Base-by-base conservation (phyloP, 768 basidiomycete species). In the Tylopilus rubrobrunneus region DNA sequence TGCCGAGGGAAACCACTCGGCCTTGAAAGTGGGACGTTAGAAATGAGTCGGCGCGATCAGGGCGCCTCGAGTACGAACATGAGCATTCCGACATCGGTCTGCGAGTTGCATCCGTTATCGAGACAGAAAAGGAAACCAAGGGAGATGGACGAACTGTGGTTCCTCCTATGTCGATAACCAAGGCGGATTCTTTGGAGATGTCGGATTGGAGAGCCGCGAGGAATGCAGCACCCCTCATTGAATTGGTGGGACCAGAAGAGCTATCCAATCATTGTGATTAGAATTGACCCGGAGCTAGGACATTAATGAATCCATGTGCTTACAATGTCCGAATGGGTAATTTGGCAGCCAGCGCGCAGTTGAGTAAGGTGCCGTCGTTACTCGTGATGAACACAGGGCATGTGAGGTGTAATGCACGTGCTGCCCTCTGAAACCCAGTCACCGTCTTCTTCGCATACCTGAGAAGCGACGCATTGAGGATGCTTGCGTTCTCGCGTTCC, bases 221-320 rank as follows among this genome's bases (percentile, higher is more conserved):
- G 64, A 80, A 85, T 5, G 79, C 79, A 7, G 83, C 85, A 9
- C 84, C 85, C 48, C 85, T 73, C 83, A 86, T 87, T 1, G 83
- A 84, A 62, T 86, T 86, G 1, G 85, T 87, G 6, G 84, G 79
- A 3, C 82, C 82, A 42, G 76, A 79, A 21, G 76, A 77, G 53
- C 63, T 69, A 51, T 41, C 44, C 11, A 45, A 52, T 39, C 11
- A 19, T 51, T 21, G 49, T 15, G 56, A 56, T 61, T 47, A 42
- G 53, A 44, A 47, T 49, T 47, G 48, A 56, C 36, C 48, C 52
- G 46, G 48, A 31, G 49, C 60, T 50, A 37, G 10, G 43, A 34
- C 21, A 62, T 55, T 33, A 33, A 48, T n/a, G 62, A 78, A 43
- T 33, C 12, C 4, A 5, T 15, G 7, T 15, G 54, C 66, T 50